phyloP scores from a whole-genome alignment of 2,329 filamentous ascomycete species.

The Apiospora malaysiana region DNA sequence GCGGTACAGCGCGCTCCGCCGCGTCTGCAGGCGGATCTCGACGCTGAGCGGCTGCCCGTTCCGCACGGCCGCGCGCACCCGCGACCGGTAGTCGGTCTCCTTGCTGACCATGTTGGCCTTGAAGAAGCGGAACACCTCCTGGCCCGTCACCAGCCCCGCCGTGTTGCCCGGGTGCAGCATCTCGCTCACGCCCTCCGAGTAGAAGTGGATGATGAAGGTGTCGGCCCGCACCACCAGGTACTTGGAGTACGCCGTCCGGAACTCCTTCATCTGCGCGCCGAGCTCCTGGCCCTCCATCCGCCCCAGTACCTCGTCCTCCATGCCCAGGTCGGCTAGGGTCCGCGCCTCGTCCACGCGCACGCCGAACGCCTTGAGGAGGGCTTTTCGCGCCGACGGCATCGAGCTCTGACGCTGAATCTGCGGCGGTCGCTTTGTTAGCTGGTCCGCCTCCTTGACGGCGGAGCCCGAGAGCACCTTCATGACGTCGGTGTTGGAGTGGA shows the following conservation, averaged over 20 bases:
- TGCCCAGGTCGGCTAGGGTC: conserved; percentile 27
- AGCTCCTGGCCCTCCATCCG: conserved; percentile 36
- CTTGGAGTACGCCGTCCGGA: conserved; percentile 37
- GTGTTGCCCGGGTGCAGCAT: conserved; percentile 28
- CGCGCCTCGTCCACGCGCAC: conserved; percentile 17
- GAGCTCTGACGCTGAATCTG: not conserved
- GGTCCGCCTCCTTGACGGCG: conserved; percentile 30
- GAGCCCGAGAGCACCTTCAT: conserved; percentile 41
- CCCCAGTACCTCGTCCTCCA: conserved; percentile 33
- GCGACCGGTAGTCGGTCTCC: conserved; percentile 33
- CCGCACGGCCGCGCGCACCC: conserved; percentile 26
- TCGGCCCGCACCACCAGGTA: conserved; percentile 34
- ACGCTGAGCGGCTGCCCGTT: conserved; percentile 41
- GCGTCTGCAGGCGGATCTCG: conserved; percentile 35
- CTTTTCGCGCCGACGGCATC: conserved; percentile 4
- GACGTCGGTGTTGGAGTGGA: conserved; percentile 48
- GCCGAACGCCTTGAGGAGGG: conserved; percentile 23
- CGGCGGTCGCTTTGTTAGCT: too few species aligned
- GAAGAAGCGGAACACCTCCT: conserved; percentile 36
- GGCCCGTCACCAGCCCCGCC: conserved; percentile 30
- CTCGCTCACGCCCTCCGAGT: conserved; percentile 33
- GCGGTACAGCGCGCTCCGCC: conserved; percentile 34
- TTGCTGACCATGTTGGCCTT: conserved; percentile 34
- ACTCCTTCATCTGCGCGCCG: conserved; percentile 36
- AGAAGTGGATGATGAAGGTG: conserved; percentile 34